A percentile compares a stretch with the other conserved stretches of the same genome.
phyloP scores from a whole-genome alignment of 1,139 yeast genomes.

The Entelexis paramagnoliae region DNA sequence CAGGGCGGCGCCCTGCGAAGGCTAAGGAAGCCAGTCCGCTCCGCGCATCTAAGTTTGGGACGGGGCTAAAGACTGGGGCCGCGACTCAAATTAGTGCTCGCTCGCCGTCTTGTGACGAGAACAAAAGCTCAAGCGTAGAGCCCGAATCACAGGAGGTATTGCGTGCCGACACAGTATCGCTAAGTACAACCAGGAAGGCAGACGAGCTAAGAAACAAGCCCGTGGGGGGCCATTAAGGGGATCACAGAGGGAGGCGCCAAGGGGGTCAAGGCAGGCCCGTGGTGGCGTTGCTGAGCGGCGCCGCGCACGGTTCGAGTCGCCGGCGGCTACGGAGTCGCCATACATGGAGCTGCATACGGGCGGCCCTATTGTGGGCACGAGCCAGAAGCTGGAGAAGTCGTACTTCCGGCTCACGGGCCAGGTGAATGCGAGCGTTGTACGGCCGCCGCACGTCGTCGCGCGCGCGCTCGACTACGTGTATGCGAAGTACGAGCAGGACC shows the following conservation, averaged over 20 bases:
- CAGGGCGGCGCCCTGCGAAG: too few species aligned
- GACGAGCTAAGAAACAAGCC: neutral
- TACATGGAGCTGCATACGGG: conserved; percentile 13
- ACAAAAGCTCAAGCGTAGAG: too few species aligned
- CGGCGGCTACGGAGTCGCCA: conserved; percentile 7
- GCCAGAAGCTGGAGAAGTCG: conserved; percentile 57
- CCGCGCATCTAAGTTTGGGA: too few species aligned
- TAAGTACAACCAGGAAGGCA: too few species aligned
- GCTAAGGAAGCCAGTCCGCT: too few species aligned
- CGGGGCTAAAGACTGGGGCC: too few species aligned
- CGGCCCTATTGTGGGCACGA: conserved; percentile 50
- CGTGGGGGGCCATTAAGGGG: neutral
- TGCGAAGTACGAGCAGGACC: conserved; percentile 41
- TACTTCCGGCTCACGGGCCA: conserved; percentile 82
- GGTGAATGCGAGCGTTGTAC: conserved; percentile 73
- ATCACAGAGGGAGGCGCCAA: neutral
- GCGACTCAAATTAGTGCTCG: too few species aligned
- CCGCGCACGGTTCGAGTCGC: conserved; percentile 6
- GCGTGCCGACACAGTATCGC: too few species aligned
- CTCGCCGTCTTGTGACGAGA: too few species aligned
- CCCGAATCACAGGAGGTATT: too few species aligned
- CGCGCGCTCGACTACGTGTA: conserved; percentile 49
- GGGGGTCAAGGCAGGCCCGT: neutral
- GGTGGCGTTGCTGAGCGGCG: neutral
- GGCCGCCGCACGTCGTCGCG: conserved; percentile 57